These are phyloP conservation scores for Colletotrichum sp. DNA, from an alignment of 2,329 filamentous ascomycete species.

Conservation along the genomic window DNA sequence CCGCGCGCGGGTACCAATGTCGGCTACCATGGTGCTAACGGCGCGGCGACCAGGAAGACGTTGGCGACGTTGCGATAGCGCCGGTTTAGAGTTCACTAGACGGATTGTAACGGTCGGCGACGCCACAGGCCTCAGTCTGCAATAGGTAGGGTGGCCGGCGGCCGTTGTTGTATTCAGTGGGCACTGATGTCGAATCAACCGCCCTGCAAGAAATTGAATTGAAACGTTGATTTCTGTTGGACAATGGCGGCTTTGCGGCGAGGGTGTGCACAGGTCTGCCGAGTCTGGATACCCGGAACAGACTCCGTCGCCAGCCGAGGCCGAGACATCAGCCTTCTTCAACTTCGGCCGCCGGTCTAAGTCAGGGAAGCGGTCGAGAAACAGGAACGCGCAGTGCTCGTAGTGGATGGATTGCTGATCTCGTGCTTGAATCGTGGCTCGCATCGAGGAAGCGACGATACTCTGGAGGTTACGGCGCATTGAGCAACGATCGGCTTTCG, in stretches of 20 bases:
- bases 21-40: not conserved
- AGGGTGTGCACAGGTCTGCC: not conserved
- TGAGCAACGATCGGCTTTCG: not conserved
- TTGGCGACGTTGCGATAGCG: slow-evolving; percentile 4
- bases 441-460: not conserved
- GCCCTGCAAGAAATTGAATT: not conserved
- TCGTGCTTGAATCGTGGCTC: not conserved
- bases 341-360: not conserved
- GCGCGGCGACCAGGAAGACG: not conserved
- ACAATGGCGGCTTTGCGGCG: not conserved
- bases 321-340: not conserved
- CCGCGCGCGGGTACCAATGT: not conserved
- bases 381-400: not conserved
- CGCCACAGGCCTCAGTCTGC: not conserved
- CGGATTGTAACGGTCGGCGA: not conserved
- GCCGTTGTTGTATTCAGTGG: not conserved
- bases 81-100: not conserved
- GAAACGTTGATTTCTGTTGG: not conserved
- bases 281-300: not conserved
- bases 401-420: not conserved
- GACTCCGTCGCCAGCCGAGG: not conserved
- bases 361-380: not conserved
- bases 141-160: not conserved
- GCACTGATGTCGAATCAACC: not conserved
- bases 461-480: not conserved